These are phyloP conservation scores for Eucalyptus dawsonii DNA, from an alignment of 345 rosid species.

Conservation along the genomic window DNA sequence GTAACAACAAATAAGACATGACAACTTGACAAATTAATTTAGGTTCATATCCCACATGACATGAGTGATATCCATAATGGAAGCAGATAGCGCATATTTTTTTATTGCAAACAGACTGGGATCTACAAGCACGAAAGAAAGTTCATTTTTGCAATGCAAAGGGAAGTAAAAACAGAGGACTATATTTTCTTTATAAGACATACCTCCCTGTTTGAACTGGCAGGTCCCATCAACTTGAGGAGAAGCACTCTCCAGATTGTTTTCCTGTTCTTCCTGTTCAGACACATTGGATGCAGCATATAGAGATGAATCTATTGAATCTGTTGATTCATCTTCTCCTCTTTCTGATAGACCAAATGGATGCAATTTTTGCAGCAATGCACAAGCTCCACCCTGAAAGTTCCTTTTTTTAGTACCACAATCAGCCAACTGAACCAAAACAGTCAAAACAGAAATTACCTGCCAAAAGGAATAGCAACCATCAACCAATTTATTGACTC, in stretches of 20 bases:
- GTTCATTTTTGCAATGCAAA: background rate
- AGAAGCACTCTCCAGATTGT: slow-evolving; percentile 6
- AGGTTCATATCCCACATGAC: background rate
- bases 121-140: background rate
- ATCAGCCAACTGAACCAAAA: background rate
- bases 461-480: slow-evolving; percentile 99
- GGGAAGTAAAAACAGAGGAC: background rate
- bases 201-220: slow-evolving; percentile 25
- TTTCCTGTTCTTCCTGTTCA: slow-evolving; percentile 43
- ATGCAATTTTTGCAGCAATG: slow-evolving; percentile 44
- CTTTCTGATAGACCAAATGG: background rate
- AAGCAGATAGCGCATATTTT: background rate
- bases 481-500: slow-evolving; percentile 94
- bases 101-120: background rate
- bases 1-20: background rate
- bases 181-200: background rate
- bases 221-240: slow-evolving; percentile 6
- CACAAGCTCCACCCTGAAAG: slow-evolving; percentile 68
- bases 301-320: slow-evolving; percentile 9
- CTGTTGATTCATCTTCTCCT: slow-evolving; percentile 9
- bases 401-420: background rate
- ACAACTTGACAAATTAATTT: background rate
- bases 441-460: slow-evolving; percentile 25
- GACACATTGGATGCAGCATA: slow-evolving; percentile 18
- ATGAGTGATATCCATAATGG: background rate